phyloP scores from a whole-genome alignment of 2,329 filamentous ascomycete species.

The Arthrobotrys sinensis region DNA sequence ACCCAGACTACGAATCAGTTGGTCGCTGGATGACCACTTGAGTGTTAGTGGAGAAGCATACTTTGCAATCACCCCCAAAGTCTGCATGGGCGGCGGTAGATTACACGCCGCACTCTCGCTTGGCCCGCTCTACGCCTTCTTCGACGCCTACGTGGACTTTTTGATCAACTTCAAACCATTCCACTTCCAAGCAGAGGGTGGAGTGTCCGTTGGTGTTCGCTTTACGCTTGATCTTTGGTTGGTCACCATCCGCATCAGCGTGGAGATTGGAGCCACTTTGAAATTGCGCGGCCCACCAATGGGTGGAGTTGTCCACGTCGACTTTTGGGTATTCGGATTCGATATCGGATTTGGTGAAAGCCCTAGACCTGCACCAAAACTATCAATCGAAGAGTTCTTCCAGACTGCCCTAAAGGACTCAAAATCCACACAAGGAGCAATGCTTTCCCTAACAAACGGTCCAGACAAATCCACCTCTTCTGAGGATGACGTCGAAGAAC shows the following conservation, averaged over 20 bases:
- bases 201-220: constrained; percentile 64
- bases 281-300: constrained; percentile 65
- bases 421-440: constrained; percentile 1
- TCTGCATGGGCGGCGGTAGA: constrained; percentile 68
- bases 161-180: constrained; percentile 69
- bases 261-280: constrained; percentile 65
- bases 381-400: neutral
- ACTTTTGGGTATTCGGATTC: constrained; percentile 66
- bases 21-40: constrained; percentile 65
- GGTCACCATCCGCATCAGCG: constrained; percentile 63
- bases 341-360: constrained; percentile 63
- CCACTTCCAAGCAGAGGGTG: constrained; percentile 65
- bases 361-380: neutral
- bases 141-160: constrained; percentile 68
- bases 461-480: neutral
- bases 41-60: constrained; percentile 68
- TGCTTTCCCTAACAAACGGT: neutral
- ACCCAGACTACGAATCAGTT: constrained; percentile 67
- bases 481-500: neutral
- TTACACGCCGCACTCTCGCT: constrained; percentile 65
- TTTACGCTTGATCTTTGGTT: constrained; percentile 64
- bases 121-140: constrained; percentile 67
- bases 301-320: constrained; percentile 65
- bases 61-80: constrained; percentile 70
- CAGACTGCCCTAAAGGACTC: constrained; percentile 7